Evolutionary conservation across 495 filamentous ascomycete species (phyloP), one percentile per base, ranked within the genome.

Genomic region (Aspergillus coremiiformis): DNA sequence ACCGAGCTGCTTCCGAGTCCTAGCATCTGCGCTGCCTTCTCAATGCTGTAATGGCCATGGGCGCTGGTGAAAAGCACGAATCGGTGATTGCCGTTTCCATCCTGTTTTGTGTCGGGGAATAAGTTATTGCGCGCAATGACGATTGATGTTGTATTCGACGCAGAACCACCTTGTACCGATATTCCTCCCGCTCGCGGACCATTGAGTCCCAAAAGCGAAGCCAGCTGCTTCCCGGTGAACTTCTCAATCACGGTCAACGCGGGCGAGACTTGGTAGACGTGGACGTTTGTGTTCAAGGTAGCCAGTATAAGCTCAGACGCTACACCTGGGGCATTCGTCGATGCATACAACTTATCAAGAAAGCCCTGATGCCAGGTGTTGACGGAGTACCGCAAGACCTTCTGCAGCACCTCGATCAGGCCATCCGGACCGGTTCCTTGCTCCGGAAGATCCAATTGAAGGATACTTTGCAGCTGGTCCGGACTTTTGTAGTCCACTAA

Each of bases 311-410:
- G 77, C 58, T 98, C 91, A 3, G 89, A 85, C 15, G 83, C 79
- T 0, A 96, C 74, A 14, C 91, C 91, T 19, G 89, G 87, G 14
- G 90, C 83, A 67, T 93, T 90, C 22, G 87, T 93, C 45, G 81
- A 84, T 19, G 85, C 84, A 66, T 95, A 96, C 27, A 95, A 73
- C 72, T 95, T 95, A 68, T 95, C 89, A 64, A 96, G 68, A 69
- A 98, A 96, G 7, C 91, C 93, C 62, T 91, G 89, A 66, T 92
- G 85, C 91, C 92, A 97, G 27, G 92, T 96, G 68, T 97, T 97
- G 59, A 96, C 92, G 44, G 82, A 86, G 71, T 93, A 88, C 47
- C 78, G 74, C 47, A 96, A 74, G 27, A 94, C 73, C 57, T 82
- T 77, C 53, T 80, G 69, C 23, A 92, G 74, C 3, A 79, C 69